Evolutionary conservation across 306 rosid species (phyloP).

Genomic region (Trichosanthes cucumerina): DNA sequence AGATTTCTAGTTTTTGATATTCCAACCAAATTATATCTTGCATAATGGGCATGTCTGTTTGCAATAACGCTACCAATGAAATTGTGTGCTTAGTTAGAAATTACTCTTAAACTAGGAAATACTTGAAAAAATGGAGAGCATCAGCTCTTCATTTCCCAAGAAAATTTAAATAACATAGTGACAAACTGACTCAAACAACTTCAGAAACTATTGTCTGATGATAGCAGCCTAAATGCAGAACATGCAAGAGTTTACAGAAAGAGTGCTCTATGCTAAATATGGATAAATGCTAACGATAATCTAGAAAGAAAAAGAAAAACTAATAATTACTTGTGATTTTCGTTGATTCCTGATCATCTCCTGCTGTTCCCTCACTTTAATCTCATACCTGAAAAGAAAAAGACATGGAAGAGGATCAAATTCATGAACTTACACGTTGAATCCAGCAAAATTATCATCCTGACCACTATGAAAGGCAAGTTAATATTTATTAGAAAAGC

Average conservation of each 20-base stretch:
- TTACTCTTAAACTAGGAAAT: background rate
- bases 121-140: background rate
- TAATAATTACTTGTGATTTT: constrained; percentile 51
- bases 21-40: background rate
- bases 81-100: background rate
- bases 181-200: background rate
- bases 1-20: background rate
- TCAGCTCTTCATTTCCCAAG: background rate
- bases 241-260: background rate
- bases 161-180: background rate
- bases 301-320: background rate
- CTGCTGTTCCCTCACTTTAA: constrained; percentile 88
- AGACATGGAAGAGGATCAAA: background rate
- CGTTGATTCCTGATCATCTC: constrained; percentile 73
- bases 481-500: background rate
- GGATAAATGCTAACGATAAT: background rate
- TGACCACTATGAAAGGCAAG: background rate
- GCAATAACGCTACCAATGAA: background rate
- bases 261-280: background rate
- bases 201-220: background rate
- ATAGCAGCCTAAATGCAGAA: no score
- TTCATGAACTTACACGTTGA: background rate
- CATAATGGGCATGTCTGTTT: background rate
- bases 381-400: constrained; percentile 63
- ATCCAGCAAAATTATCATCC: background rate